A percentile compares a stretch with the other conserved stretches of the same genome.
These are phyloP conservation scores for Ganoderma resinaceum DNA, from an alignment of 1,284 basidiomycete genomes.

Conservation along the genomic window DNA sequence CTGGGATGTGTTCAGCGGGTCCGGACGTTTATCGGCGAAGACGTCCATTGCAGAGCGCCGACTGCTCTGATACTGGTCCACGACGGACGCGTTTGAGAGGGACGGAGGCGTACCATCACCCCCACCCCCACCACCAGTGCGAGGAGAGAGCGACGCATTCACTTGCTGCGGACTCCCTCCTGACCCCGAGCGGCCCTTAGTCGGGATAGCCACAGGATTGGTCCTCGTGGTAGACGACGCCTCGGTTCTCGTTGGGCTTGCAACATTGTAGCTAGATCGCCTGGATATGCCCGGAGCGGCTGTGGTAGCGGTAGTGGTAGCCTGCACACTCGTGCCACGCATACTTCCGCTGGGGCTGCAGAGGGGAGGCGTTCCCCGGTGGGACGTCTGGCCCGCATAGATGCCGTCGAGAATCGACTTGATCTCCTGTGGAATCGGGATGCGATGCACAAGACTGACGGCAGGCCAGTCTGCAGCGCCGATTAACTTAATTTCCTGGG, in stretches of 20 bases:
- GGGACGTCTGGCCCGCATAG: slow-evolving; percentile 26
- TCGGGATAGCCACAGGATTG: slow-evolving; percentile 44
- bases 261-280: slow-evolving; percentile 52
- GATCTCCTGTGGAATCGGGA: slow-evolving; percentile 74
- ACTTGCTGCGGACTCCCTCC: slow-evolving; percentile 58
- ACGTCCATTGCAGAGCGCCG: slow-evolving; percentile 57
- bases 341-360: slow-evolving; percentile 40
- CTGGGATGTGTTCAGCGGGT: slow-evolving; percentile 42
- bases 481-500: slow-evolving; percentile 64
- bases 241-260: slow-evolving; percentile 36
- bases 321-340: slow-evolving; percentile 34
- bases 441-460: slow-evolving; percentile 72
- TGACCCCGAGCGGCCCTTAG: slow-evolving; percentile 48
- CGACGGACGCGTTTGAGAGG: slow-evolving; percentile 44
- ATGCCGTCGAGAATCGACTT: slow-evolving; percentile 68
- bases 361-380: slow-evolving; percentile 36
- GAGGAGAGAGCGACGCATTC: slow-evolving; percentile 45
- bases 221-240: slow-evolving; percentile 34
- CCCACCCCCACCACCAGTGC: slow-evolving; percentile 51
- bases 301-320: slow-evolving; percentile 31
- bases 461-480: slow-evolving; percentile 81
- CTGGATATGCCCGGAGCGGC: slow-evolving; percentile 52
- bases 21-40: slow-evolving; percentile 53
- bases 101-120: slow-evolving; percentile 44
- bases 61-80: slow-evolving; percentile 49